These are phyloP conservation scores for Boletus subcaerulescens DNA, from an alignment of 768 basidiomycete species.

Conservation along the genomic window DNA sequence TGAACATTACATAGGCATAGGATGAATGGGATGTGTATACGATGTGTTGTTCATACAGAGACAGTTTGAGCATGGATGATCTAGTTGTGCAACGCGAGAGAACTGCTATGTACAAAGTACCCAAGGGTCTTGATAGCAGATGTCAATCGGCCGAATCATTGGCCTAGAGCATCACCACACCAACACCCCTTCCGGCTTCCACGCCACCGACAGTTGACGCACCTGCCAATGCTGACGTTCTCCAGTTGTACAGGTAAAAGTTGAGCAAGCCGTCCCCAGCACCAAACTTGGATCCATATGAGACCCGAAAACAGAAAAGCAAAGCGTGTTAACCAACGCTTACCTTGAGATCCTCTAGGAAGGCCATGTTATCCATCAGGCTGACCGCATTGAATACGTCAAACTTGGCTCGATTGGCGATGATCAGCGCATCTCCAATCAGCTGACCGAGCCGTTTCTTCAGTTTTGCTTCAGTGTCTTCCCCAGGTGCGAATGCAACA, in stretches of 20 bases:
- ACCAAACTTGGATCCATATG: conserved; percentile 67
- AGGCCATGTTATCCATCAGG: conserved; percentile 86
- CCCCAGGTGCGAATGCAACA: conserved; percentile 57
- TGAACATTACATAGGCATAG: conserved; percentile 26
- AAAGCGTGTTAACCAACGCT: conserved; percentile 11
- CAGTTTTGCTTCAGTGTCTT: conserved; percentile 59
- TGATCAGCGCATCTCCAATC: conserved; percentile 73
- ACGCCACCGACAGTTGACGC: conserved; percentile 46
- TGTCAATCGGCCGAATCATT: background rate
- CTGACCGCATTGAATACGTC: conserved; percentile 97
- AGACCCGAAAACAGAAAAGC: background rate
- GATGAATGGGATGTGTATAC: conserved; percentile 1
- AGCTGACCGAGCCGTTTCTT: conserved; percentile 70
- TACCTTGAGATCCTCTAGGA: conserved; percentile 84
- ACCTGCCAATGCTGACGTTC: conserved; percentile 77
- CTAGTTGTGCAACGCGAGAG: background rate
- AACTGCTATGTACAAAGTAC: background rate
- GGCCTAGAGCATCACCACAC: conserved; percentile 87
- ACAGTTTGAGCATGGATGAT: background rate
- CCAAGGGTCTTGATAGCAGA: background rate
- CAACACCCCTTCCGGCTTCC: conserved; percentile 76
- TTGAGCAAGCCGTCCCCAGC: conserved; percentile 87
- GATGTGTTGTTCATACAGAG: conserved; percentile 7
- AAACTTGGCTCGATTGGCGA: conserved; percentile 83
- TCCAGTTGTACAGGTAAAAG: conserved; percentile 95